phyloP scores from a whole-genome alignment of 306 rosid genomes.

The Pterocarpus macrocarpus region DNA sequence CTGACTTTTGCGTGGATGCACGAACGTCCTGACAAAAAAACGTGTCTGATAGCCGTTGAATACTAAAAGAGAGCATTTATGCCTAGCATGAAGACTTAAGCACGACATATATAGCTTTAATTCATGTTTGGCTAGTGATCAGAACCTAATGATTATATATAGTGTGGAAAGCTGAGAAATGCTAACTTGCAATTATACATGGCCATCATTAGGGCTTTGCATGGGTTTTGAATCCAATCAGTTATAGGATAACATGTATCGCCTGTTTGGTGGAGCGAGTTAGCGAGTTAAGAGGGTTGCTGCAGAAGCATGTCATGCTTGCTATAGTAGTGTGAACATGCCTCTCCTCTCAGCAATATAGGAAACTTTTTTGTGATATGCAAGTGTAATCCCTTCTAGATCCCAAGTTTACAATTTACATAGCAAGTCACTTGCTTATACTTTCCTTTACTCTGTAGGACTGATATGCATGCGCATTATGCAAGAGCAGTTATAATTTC shows the following conservation, averaged over 20 bases:
- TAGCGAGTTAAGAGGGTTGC: too few relatives aligned
- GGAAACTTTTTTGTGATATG: too few relatives aligned
- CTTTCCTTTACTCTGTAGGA: too few relatives aligned
- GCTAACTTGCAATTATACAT: not conserved
- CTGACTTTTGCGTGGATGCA: conserved; percentile 29
- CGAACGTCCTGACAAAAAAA: conserved; percentile 31
- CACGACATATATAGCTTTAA: not conserved
- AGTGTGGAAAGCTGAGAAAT: not conserved
- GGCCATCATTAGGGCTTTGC: not conserved
- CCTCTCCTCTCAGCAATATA: too few relatives aligned
- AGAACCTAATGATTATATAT: not conserved
- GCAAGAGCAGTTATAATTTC: too few relatives aligned
- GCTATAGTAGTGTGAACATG: too few relatives aligned
- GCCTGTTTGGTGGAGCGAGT: not conserved
- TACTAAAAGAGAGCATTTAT: conserved; percentile 31
- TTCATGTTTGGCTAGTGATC: conserved; percentile 4
- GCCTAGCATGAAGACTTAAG: conserved; percentile 27
- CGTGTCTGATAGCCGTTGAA: not conserved
- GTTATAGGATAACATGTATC: not conserved
- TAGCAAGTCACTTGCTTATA: too few relatives aligned
- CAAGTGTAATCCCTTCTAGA: too few relatives aligned
- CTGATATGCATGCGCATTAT: too few relatives aligned
- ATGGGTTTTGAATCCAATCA: not conserved
- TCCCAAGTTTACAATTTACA: too few relatives aligned
- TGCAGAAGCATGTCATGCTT: too few relatives aligned